Evolutionary conservation across 73 alveolate species (phyloP), one percentile per base, ranked within the genome.

Genomic region (Paramecium sonneborni): DNA sequence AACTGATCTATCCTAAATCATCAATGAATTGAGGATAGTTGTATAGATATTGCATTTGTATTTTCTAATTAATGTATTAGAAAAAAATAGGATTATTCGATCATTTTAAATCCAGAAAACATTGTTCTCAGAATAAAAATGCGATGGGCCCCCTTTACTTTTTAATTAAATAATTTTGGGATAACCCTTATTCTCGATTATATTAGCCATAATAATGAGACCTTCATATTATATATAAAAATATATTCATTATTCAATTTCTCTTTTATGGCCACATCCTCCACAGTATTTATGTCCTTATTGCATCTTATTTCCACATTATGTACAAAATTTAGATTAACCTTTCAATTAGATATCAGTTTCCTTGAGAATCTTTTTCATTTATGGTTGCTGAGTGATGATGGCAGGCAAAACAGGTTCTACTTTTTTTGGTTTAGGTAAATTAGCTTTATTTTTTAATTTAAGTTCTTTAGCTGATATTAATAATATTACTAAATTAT

Each of bases 211-310:
- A 67, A 34, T 4, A 11, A 8, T 14, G 46, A 32, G 58, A 74
- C 67, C 35, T 67, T 67, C 46, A 24, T 9, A 20, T n/a, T 23
- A 18, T 5, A 74, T 74, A 37, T 74, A 74, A 74, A 74, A 34
- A 34, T 70, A 74, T 74, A 37, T 67, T 74, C 87, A 62, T 62
- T 62, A 32, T 30, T 62, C 84, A 62, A 62, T 62, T 35, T 37
- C 87, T 74, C 57, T 74, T 21, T 74, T 74, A 74, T 74, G 87
- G 12, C 67, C 87, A 74, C 87, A 74, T 12, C 87, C 87, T 14
- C 87, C 87, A 34, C 87, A 74, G 11, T 74, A 74, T 37, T 34
- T 74, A 37, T 74, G 87, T 21, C 32, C 44, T n/a, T 3, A 11
- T 34, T 74, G 39, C 67, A 74, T 37, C 57, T 74, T 74, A 21